Evolutionary conservation across 1,284 basidiomycete genomes (phyloP).

Genomic region (Flammula alnicola): DNA sequence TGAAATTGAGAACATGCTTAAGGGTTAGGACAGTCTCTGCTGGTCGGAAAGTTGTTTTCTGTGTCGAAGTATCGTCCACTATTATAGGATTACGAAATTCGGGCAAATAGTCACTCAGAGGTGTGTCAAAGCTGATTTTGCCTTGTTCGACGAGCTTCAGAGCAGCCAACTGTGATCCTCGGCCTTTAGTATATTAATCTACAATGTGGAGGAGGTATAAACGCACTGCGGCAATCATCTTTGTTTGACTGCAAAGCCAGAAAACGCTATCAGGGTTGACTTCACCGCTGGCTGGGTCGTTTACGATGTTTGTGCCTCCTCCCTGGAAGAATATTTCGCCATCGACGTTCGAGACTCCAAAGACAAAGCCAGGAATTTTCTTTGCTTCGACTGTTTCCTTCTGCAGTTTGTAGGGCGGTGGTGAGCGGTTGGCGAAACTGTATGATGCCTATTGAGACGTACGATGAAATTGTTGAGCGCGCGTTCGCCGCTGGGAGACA

Average conservation of each 20-base stretch:
- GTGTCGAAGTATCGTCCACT: conserved; percentile 22
- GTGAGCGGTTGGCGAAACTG: neutral
- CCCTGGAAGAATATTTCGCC: conserved; percentile 33
- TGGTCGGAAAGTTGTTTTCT: conserved; percentile 20
- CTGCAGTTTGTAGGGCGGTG: neutral
- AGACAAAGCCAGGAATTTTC: conserved; percentile 30
- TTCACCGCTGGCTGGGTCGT: conserved; percentile 29
- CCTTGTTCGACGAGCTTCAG: conserved; percentile 37
- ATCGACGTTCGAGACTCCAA: conserved; percentile 34
- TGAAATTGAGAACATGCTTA: conserved; percentile 33
- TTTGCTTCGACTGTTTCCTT: conserved; percentile 18
- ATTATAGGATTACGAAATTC: conserved; percentile 35
- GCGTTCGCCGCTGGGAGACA: conserved; percentile 13
- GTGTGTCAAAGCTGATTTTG: conserved; percentile 30
- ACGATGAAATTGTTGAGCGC: conserved; percentile 19
- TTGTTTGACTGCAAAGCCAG: conserved; percentile 43
- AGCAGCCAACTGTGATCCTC: conserved; percentile 23
- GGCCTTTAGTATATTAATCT: neutral
- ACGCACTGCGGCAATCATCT: conserved; percentile 29
- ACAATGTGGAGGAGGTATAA: no score
- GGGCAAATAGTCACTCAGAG: conserved; percentile 30
- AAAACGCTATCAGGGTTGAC: conserved; percentile 35
- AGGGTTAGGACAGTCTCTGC: conserved; percentile 26
- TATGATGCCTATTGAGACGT: neutral
- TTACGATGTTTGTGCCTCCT: conserved; percentile 28